Evolutionary conservation across 108 stramenopile species (phyloP).

Genomic region (Parietichytrium sp.): DNA sequence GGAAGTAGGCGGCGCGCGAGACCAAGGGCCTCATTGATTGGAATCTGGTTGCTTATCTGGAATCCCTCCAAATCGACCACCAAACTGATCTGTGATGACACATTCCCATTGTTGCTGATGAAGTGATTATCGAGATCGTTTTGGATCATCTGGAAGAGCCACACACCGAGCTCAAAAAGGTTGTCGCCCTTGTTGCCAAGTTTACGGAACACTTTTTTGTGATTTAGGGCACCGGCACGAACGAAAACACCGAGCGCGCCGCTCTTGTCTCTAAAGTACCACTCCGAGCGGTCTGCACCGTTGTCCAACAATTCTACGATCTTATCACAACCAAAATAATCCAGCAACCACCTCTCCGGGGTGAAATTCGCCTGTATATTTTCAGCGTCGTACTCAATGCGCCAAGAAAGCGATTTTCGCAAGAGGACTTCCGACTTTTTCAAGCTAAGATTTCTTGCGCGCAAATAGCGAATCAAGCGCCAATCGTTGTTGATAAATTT

Average conservation of each 20-base stretch:
- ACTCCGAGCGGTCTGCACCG: background rate
- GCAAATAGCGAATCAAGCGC: background rate
- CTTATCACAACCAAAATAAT: conserved; percentile 8
- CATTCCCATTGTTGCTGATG: no score
- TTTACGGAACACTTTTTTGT: background rate
- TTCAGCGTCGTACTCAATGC: conserved; percentile 2
- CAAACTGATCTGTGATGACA: background rate
- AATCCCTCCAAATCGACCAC: conserved; percentile 30
- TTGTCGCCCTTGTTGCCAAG: conserved; percentile 2
- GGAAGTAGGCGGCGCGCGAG: background rate
- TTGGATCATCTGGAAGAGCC: conserved; percentile 28
- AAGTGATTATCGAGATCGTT: no score
- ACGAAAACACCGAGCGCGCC: background rate
- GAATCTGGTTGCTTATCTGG: background rate
- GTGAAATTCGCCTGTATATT: background rate
- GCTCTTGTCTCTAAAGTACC: conserved; percentile 13
- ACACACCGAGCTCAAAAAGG: background rate
- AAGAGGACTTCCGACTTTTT: background rate
- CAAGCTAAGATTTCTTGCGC: background rate
- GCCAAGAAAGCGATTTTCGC: conserved; percentile 8
- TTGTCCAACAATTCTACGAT: background rate
- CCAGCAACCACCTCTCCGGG: background rate
- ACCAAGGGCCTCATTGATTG: background rate
- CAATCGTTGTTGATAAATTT: background rate
- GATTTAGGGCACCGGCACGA: background rate